Evolutionary conservation across 345 rosid species (phyloP), one percentile per base, ranked within the genome.

Genomic region (Murraya paniculata): DNA sequence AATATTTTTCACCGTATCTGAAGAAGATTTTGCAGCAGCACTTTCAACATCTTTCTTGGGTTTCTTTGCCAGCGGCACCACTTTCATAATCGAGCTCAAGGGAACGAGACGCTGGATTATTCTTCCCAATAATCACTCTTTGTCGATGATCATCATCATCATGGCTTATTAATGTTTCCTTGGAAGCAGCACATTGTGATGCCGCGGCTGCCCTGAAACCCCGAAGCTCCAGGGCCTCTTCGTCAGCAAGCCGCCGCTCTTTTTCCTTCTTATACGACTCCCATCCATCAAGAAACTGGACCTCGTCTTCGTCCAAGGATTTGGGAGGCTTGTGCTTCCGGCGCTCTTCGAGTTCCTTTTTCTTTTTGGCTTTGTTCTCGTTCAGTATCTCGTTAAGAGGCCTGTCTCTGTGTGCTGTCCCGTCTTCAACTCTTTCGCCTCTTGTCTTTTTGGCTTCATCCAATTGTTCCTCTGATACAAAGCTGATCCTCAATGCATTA

Each of bases 361-460:
- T 57, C 61, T 57, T n/a, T n/a, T 57, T 22, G 61, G 24, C 61
- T 57, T 57, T n/a, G 25, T 57, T 57, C 25, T 21, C 61, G 25
- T 57, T 57, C 25, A 57, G 14, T 21, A 90, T 94, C 93, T 94
- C 96, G 77, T 65, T 87, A 8, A 93, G 88, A 65, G 98, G 90
- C 48, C 96, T 86, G 55, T 91, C 97, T 79, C 98, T 88, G 84
- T 89, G 97, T 21, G 93, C 91, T 39, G 97, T 91, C 79, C 97
- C 98, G 80, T 93, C 98, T 68, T 94, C 98, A 64, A 93, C 89
- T 65, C 91, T 86, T 78, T 86, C 94, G 11, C 98, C 97, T 81
- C 98, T 90, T 22, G 88, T 38, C 41, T 38, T 38, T 38, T 38
- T 38, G 41, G 94, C 80, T 87, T 94, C 86, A 77, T 93, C 91